Evolutionary conservation across 345 rosid genomes (phyloP).

Genomic region (Pugionium dolabratum): DNA sequence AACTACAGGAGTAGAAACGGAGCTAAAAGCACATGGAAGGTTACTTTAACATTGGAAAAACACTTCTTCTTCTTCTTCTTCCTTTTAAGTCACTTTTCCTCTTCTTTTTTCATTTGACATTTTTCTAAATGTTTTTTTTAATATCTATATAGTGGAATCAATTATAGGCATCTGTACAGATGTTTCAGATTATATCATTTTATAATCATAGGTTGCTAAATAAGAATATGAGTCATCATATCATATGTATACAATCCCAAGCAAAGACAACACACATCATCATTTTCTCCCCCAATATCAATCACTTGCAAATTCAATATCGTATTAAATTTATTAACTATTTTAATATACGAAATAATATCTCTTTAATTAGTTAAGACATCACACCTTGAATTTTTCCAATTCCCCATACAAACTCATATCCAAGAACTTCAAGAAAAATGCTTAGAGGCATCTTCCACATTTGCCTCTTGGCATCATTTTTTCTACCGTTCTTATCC

Average conservation of each 20-base stretch:
- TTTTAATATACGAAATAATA: conserved; percentile 4
- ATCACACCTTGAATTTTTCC: conserved; percentile 30
- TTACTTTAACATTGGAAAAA: conserved; percentile 41
- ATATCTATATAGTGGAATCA: conserved; percentile 28
- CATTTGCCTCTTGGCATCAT: conserved; percentile 38
- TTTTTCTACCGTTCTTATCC: conserved; percentile 23
- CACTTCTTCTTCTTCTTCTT: conserved; percentile 32
- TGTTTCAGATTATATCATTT: conserved; percentile 22
- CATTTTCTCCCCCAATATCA: conserved; percentile 38
- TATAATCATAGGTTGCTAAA: conserved; percentile 32
- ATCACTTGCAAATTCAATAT: conserved; percentile 37
- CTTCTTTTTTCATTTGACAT: conserved; percentile 35
- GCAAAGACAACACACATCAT: conserved; percentile 47
- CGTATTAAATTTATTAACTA: conserved; percentile 24
- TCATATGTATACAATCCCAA: conserved; percentile 40
- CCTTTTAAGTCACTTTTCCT: conserved; percentile 44
- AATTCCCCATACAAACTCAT: conserved; percentile 38
- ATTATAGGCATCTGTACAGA: conserved; percentile 21
- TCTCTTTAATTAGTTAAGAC: conserved; percentile 39
- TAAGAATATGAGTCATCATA: conserved; percentile 25
- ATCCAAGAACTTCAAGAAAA: conserved; percentile 26
- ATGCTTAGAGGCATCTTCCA: conserved; percentile 37
- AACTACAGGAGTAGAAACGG: conserved; percentile 39
- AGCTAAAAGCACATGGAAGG: conserved; percentile 43
- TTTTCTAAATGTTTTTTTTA: conserved; percentile 1